Base-by-base conservation (phyloP, 768 basidiomycete species). In the Serendipita sp. region DNA sequence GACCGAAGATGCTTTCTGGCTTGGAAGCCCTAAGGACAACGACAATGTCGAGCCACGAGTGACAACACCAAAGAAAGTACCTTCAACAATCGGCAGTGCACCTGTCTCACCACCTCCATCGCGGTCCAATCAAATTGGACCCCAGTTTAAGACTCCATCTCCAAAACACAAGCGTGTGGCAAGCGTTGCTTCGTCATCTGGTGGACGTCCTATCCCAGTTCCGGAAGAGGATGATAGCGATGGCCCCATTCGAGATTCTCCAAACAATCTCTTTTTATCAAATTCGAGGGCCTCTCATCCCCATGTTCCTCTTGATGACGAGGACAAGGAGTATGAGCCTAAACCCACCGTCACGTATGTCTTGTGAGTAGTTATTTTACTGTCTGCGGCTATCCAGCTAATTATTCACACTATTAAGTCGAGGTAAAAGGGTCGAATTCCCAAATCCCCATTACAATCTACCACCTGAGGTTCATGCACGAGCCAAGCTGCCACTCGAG, bases 101-200 rank as follows among this genome's bases (percentile, higher is more conserved):
- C 80, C 82, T 1, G 79, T 84, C 18, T 86, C 85, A 0, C 86
- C 86, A 1, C 86, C 86, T 3, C 85, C 84, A 0, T 87, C 85
- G 2, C 76, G 83, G 68, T 72, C 34, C 69, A 71, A 35, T n/a
- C 67, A 58, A 66, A 63, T 2, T 65, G 67, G 47, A 65, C 69
- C 1, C 64, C 64, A 2, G 68, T 69, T 1, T 65, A 68, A 56
- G 64, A 37, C 15, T 45, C 65, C 41, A 38, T 45, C 53, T 47
- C 64, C 24, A 1, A 24, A 24, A 24, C 24, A 16, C 54, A 64
- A 35, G 35, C 41, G 3, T 28, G 30, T 64, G 32, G 44, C 34
- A 32, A 30, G 35, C 34, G 16, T 7, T 13, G 41, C 45, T 3
- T 51, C 51, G 30, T 48, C 34, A 11, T 24, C 41, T 28, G 46